phyloP scores from a whole-genome alignment of 768 basidiomycete species.

The Leccinum longicurvipes region DNA sequence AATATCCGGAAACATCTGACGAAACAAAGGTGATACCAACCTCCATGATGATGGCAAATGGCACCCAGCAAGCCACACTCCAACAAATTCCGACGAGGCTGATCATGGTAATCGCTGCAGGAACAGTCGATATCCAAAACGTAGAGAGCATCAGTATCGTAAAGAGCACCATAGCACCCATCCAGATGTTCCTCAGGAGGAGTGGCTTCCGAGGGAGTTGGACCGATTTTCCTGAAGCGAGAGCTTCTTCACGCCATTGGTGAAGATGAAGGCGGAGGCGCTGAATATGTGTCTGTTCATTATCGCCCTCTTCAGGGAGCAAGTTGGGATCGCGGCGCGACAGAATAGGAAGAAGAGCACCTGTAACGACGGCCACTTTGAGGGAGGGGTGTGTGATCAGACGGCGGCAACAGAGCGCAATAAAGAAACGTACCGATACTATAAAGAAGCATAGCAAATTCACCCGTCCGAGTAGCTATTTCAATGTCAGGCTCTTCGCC shows the following conservation, averaged over 20 bases:
- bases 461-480: constrained; percentile 79
- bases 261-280: constrained; percentile 69
- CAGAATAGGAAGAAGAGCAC: constrained; percentile 76
- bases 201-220: constrained; percentile 86
- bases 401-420: neutral
- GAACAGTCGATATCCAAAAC: constrained; percentile 79
- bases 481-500: constrained; percentile 76
- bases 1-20: neutral
- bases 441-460: constrained; percentile 86
- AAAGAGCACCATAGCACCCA: constrained; percentile 79
- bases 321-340: constrained; percentile 79
- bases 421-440: constrained; percentile 63
- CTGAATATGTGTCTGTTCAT: constrained; percentile 70
- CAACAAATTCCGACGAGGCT: constrained; percentile 89
- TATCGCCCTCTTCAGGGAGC: constrained; percentile 61
- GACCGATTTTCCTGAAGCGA: constrained; percentile 66
- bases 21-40: constrained; percentile 50
- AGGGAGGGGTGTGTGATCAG: neutral
- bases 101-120: constrained; percentile 76
- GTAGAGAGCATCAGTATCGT: constrained; percentile 76
- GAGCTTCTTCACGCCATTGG: constrained; percentile 84
- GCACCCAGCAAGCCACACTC: constrained; percentile 98
- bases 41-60: constrained; percentile 98
- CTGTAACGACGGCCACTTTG: constrained; percentile 81
- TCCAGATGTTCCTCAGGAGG: constrained; percentile 92